phyloP scores from a whole-genome alignment of 345 rosid species.

The Bruguiera gymnorhiza region DNA sequence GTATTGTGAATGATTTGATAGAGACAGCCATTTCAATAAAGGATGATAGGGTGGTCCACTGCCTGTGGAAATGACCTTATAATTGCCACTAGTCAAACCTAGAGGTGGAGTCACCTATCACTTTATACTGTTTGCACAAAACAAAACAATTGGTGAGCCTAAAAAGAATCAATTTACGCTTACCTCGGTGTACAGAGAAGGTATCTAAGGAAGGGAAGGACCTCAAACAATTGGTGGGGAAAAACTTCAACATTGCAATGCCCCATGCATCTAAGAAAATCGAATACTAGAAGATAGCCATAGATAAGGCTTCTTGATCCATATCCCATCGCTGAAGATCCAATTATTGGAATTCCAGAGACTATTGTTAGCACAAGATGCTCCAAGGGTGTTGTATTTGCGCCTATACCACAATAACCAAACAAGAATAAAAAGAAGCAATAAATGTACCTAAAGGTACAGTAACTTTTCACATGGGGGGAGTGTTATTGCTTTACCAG shows the following conservation, averaged over 20 bases:
- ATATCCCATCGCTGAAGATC: slow-evolving; percentile 53
- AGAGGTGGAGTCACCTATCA: too few species aligned
- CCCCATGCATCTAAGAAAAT: slow-evolving; percentile 76
- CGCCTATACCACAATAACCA: slow-evolving; percentile 45
- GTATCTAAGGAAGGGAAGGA: slow-evolving; percentile 62
- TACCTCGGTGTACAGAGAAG: slow-evolving; percentile 88
- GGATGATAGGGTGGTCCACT: too few species aligned
- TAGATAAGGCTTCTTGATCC: slow-evolving; percentile 60
- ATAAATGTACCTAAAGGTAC: neutral
- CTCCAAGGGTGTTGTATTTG: slow-evolving; percentile 65
- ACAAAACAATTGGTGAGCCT: neutral
- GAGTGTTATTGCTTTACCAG: slow-evolving; percentile 44
- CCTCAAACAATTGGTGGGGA: slow-evolving; percentile 51
- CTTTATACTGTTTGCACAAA: neutral
- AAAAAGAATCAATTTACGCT: slow-evolving; percentile 19
- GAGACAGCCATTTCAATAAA: too few species aligned
- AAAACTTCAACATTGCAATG: slow-evolving; percentile 80
- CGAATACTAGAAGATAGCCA: slow-evolving; percentile 59
- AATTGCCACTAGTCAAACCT: too few species aligned
- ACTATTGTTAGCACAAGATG: slow-evolving; percentile 45
- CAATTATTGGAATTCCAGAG: slow-evolving; percentile 69
- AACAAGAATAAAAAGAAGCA: neutral
- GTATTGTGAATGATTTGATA: too few species aligned
- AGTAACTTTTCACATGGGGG: neutral
- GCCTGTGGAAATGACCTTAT: too few species aligned